A percentile compares a stretch with the other conserved stretches of the same genome.
phyloP scores from a whole-genome alignment of 495 filamentous ascomycete species.

The Xylaria cubensis region DNA sequence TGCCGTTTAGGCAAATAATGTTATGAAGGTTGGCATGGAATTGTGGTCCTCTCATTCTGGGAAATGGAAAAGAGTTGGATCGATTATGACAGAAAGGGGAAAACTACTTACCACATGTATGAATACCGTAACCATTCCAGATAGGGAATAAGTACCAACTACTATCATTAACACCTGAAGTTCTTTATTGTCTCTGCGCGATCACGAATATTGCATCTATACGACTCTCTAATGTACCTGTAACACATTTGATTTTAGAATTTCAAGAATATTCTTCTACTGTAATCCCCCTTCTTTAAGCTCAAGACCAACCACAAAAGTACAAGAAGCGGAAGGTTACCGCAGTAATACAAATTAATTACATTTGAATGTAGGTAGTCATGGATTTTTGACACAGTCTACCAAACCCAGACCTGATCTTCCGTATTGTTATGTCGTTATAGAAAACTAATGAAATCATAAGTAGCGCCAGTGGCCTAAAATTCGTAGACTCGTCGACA shows the following conservation, averaged over 20 bases:
- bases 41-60: not conserved
- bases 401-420: not conserved
- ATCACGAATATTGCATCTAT: too few species aligned
- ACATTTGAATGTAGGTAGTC: not conserved
- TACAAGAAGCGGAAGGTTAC: not conserved
- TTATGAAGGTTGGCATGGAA: not conserved
- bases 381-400: too few species aligned
- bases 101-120: not conserved
- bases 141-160: too few species aligned
- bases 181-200: too few species aligned
- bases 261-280: too few species aligned
- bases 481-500: not conserved
- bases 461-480: not conserved
- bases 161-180: too few species aligned
- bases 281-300: not conserved
- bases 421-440: too few species aligned
- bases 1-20: not conserved
- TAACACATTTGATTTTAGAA: too few species aligned
- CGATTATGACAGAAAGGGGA: not conserved
- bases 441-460: not conserved
- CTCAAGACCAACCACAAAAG: not conserved
- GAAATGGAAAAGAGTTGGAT: not conserved
- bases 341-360: not conserved
- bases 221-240: too few species aligned
- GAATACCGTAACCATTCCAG: not conserved